A percentile compares a stretch with the other conserved stretches of the same genome.
Conservation (phyloP, 1,139 yeast species). For the Hansenula sp. region DNA sequence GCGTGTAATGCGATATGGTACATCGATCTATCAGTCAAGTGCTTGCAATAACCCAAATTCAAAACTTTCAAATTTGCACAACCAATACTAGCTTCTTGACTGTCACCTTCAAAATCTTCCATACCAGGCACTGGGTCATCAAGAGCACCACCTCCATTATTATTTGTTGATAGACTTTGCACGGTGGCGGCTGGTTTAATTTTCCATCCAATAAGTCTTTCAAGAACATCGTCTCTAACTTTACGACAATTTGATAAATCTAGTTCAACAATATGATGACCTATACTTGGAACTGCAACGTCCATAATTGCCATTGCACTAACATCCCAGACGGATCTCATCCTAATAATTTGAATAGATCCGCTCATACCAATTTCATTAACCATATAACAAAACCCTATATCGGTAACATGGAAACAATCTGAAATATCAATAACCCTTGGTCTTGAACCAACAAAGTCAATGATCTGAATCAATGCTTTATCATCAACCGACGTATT, state of each 20-base stretch:
- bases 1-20: slow-evolving; percentile 59
- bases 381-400: slow-evolving; percentile 66
- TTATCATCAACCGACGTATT: slow-evolving; percentile 57
- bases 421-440: slow-evolving; percentile 57
- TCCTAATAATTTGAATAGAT: slow-evolving; percentile 46
- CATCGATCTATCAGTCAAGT: slow-evolving; percentile 66
- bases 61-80: slow-evolving; percentile 53
- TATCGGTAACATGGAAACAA: slow-evolving; percentile 75
- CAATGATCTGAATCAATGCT: slow-evolving; percentile 53
- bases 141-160: neutral
- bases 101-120: slow-evolving; percentile 23
- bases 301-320: slow-evolving; percentile 82
- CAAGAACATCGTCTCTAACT: slow-evolving; percentile 67
- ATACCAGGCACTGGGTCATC: slow-evolving; percentile 23
- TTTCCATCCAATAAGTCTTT: slow-evolving; percentile 60
- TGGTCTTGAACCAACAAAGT: slow-evolving; percentile 71
- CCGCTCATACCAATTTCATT: slow-evolving; percentile 71
- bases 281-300: slow-evolving; percentile 61
- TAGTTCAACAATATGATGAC: slow-evolving; percentile 51
- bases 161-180: neutral
- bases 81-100: slow-evolving; percentile 37
- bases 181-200: slow-evolving; percentile 3
- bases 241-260: slow-evolving; percentile 72
- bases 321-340: slow-evolving; percentile 75
- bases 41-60: slow-evolving; percentile 69